Percentiles rank a stretch among this genome's conserved stretches.
These are phyloP conservation scores for Aphanomyces astaci DNA, from an alignment of 352 stramenopile genomes.

Conservation along the genomic window DNA sequence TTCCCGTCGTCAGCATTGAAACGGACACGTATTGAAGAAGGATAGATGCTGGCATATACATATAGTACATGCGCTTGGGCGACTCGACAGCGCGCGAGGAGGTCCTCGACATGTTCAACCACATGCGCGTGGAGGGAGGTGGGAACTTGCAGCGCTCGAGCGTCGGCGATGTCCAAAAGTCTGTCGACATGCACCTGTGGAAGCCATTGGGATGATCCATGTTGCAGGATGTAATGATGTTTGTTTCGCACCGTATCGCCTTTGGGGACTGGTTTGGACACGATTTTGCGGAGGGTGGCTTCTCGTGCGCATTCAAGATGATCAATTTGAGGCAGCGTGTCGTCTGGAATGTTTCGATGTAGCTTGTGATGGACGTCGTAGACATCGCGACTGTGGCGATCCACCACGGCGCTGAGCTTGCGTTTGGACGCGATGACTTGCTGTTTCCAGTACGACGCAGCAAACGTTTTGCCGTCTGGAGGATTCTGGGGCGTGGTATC, in stretches of 20 bases:
- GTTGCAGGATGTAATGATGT: not conserved
- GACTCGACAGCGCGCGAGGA: not conserved
- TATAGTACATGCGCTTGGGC: not conserved
- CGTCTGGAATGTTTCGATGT: not conserved
- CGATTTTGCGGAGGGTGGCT: not conserved
- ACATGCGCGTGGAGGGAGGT: not conserved
- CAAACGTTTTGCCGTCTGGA: conserved; percentile 6
- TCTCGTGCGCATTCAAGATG: not conserved
- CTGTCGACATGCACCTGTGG: not conserved
- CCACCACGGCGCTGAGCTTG: not conserved
- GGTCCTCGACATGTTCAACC: not conserved
- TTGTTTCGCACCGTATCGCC: not conserved
- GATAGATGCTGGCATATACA: too few species aligned
- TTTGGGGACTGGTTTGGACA: not conserved
- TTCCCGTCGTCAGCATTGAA: not conserved
- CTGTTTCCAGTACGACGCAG: conserved; percentile 22
- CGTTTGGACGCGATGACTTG: conserved; percentile 17
- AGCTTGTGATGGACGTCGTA: not conserved
- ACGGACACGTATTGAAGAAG: not conserved
- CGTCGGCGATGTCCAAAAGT: not conserved
- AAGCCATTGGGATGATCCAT: not conserved
- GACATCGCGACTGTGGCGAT: conserved; percentile 3
- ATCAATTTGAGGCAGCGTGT: not conserved
- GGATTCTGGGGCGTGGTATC: not conserved
- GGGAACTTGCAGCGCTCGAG: not conserved